Conservation (phyloP, 2,329 filamentous ascomycete species). For the Pestalotiopsis sp. region DNA sequence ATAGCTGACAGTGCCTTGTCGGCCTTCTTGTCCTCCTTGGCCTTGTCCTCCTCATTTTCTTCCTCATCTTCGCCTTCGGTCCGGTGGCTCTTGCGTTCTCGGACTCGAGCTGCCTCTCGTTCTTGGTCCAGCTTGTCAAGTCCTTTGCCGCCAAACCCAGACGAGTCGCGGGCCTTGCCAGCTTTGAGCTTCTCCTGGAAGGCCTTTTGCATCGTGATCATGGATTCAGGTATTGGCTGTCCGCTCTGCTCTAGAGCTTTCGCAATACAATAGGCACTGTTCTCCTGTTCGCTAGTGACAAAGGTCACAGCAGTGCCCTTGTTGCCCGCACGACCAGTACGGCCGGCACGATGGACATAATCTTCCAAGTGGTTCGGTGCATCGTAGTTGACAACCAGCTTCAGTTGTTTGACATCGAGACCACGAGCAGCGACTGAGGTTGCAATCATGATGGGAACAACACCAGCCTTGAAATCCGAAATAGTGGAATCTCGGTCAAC, state of each 20-base stretch:
- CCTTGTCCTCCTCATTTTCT: slow-evolving; percentile 67
- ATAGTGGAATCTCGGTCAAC: slow-evolving; percentile 92
- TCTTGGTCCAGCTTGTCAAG: slow-evolving; percentile 90
- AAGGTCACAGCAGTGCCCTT: slow-evolving; percentile 95
- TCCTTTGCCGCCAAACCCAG: slow-evolving; percentile 93
- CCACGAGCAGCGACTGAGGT: slow-evolving; percentile 95
- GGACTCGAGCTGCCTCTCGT: slow-evolving; percentile 81
- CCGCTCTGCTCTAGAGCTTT: slow-evolving; percentile 93
- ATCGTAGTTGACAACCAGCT: slow-evolving; percentile 94
- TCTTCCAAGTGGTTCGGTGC: slow-evolving; percentile 94
- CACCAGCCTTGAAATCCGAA: slow-evolving; percentile 88
- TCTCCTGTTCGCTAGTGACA: slow-evolving; percentile 87
- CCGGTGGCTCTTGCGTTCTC: slow-evolving; percentile 87
- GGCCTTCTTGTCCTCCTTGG: slow-evolving; percentile 69
- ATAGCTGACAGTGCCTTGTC: slow-evolving; percentile 69
- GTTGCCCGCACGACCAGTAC: slow-evolving; percentile 92
- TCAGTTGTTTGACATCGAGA: slow-evolving; percentile 93
- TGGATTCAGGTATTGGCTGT: slow-evolving; percentile 74
- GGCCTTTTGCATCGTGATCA: slow-evolving; percentile 66
- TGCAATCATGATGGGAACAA: slow-evolving; percentile 87
- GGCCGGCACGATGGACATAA: slow-evolving; percentile 91
- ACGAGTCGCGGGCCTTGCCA: slow-evolving; percentile 86
- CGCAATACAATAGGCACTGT: slow-evolving; percentile 83
- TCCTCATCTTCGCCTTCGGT: slow-evolving; percentile 85
- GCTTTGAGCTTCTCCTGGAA: slow-evolving; percentile 91